Conservation (phyloP, 306 rosid species). For the Acacia melanoxylon region DNA sequence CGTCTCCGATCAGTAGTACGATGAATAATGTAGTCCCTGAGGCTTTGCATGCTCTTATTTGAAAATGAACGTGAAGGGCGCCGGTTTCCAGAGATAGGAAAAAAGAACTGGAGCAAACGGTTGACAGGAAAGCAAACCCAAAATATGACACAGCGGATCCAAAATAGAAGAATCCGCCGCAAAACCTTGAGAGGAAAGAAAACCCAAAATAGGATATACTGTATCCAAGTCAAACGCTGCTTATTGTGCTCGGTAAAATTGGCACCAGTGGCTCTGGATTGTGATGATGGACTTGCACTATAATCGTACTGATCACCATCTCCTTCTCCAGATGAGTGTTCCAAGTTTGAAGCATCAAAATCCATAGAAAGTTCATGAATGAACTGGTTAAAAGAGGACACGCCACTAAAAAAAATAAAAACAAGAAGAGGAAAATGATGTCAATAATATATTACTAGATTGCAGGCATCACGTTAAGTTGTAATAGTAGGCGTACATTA, state of each 20-base stretch:
- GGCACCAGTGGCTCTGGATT: constrained; percentile 60
- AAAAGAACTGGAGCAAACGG: constrained; percentile 44
- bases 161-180: constrained; percentile 46
- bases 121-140: constrained; percentile 65
- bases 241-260: constrained; percentile 42
- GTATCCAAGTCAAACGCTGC: constrained; percentile 52
- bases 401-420: constrained; percentile 59
- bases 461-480: neutral
- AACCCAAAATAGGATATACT: constrained; percentile 53
- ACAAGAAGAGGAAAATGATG: constrained; percentile 24
- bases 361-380: constrained; percentile 87
- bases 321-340: constrained; percentile 66
- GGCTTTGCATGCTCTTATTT: constrained; percentile 49
- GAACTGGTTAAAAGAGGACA: constrained; percentile 86
- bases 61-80: constrained; percentile 36
- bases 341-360: constrained; percentile 71
- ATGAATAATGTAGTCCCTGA: constrained; percentile 76
- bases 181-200: constrained; percentile 59
- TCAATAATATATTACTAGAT: constrained; percentile 17
- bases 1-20: constrained; percentile 87
- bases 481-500: constrained; percentile 3
- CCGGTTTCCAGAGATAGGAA: constrained; percentile 30
- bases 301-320: constrained; percentile 50
- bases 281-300: constrained; percentile 65
- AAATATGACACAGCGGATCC: constrained; percentile 49